These are phyloP conservation scores for Phytophthora quininea DNA, from an alignment of 352 stramenopile genomes.

Conservation along the genomic window DNA sequence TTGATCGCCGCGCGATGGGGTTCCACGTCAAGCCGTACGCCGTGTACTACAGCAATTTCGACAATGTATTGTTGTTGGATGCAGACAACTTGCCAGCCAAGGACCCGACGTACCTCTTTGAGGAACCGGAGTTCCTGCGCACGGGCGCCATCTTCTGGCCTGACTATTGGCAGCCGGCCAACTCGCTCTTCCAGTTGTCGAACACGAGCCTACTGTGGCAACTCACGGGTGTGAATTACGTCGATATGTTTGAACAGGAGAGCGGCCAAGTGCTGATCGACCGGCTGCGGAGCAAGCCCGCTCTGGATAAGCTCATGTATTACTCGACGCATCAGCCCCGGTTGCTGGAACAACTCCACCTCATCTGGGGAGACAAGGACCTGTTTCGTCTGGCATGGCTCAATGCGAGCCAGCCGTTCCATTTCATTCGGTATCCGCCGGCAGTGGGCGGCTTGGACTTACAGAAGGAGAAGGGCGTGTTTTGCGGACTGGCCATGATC, in stretches of 20 bases:
- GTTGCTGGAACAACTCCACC: slow-evolving; percentile 71
- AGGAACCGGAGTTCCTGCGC: slow-evolving; percentile 71
- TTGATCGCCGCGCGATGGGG: slow-evolving; percentile 70
- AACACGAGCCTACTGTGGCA: slow-evolving; percentile 82
- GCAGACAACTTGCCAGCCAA: slow-evolving; percentile 82
- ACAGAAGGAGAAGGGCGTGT: slow-evolving; percentile 70
- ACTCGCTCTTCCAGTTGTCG: slow-evolving; percentile 84
- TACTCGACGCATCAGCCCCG: slow-evolving; percentile 79
- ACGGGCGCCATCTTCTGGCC: slow-evolving; percentile 88
- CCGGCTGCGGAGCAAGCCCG: slow-evolving; percentile 69
- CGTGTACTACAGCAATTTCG: slow-evolving; percentile 88
- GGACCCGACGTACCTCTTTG: slow-evolving; percentile 87
- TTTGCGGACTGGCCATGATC: slow-evolving; percentile 86
- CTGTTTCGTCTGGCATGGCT: slow-evolving; percentile 85
- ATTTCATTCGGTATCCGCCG: slow-evolving; percentile 77
- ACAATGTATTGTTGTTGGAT: slow-evolving; percentile 84
- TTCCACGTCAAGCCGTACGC: slow-evolving; percentile 89
- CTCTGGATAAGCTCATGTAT: slow-evolving; percentile 88
- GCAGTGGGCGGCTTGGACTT: slow-evolving; percentile 77
- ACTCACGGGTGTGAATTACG: slow-evolving; percentile 68
- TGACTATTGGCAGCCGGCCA: slow-evolving; percentile 82
- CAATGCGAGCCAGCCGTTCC: slow-evolving; percentile 77
- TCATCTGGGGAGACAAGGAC: slow-evolving; percentile 90
- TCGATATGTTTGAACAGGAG: slow-evolving; percentile 89
- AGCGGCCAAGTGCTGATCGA: slow-evolving; percentile 88